A percentile compares a stretch with the other conserved stretches of the same genome.
These are phyloP conservation scores for Cadophora sp. DNA, from an alignment of 2,329 filamentous ascomycete genomes.

Conservation along the genomic window DNA sequence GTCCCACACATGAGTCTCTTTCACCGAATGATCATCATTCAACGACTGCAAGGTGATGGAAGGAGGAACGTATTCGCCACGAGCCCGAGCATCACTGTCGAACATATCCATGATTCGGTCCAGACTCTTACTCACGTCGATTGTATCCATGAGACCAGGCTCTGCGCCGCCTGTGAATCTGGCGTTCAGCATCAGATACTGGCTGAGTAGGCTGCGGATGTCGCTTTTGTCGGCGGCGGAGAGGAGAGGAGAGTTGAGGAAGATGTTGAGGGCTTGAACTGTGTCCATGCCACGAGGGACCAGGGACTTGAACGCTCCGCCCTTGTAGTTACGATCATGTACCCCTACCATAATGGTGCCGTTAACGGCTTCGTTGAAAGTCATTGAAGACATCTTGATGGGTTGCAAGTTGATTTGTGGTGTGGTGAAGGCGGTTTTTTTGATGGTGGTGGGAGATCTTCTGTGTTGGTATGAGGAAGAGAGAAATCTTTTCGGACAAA, in stretches of 20 bases:
- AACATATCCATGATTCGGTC: no score
- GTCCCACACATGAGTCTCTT: no score
- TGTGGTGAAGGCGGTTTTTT: not conserved
- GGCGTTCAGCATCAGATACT: not conserved
- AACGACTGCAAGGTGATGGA: no score
- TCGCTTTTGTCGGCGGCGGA: not conserved
- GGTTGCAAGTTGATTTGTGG: not conserved
- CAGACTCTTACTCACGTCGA: no score
- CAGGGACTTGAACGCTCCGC: not conserved
- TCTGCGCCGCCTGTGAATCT: no score
- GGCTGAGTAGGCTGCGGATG: not conserved
- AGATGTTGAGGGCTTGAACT: not conserved
- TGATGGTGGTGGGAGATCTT: no score
- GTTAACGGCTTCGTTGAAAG: not conserved
- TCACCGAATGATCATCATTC: no score
- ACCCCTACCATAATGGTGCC: not conserved
- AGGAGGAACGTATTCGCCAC: no score
- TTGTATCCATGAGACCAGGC: no score
- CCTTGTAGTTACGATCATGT: not conserved
- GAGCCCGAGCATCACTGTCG: no score
- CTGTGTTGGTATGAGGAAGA: no score
- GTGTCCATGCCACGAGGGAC: not conserved
- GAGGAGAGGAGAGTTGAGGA: not conserved
- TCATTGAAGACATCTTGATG: not conserved
- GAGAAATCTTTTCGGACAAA: no score